A percentile compares a stretch with the other conserved stretches of the same genome.
These are phyloP conservation scores for Eucalyptus guilfoylei DNA, from an alignment of 345 rosid genomes.

Conservation along the genomic window DNA sequence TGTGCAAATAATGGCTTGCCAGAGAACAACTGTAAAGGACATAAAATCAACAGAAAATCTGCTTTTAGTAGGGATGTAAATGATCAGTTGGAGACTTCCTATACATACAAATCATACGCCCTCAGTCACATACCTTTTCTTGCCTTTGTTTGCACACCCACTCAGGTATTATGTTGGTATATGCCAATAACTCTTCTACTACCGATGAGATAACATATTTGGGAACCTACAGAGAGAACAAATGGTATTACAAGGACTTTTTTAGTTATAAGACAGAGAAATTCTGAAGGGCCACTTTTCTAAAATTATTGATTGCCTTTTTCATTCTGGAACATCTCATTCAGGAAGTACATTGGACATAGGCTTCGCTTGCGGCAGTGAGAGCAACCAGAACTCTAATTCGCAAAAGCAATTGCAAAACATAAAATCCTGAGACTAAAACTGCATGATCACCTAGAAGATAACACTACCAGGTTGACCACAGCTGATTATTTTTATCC, in stretches of 20 bases:
- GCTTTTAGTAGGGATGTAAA: neutral
- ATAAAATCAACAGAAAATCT: neutral
- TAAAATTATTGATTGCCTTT: neutral
- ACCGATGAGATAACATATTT: constrained; percentile 57
- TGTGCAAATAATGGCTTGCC: neutral
- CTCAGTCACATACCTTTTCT: constrained; percentile 41
- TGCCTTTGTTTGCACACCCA: constrained; percentile 75
- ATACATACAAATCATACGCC: neutral
- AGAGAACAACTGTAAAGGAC: neutral
- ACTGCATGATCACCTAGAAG: neutral
- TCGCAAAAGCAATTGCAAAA: neutral
- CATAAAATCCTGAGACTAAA: neutral
- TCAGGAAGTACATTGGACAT: no score
- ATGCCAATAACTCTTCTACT: constrained; percentile 74
- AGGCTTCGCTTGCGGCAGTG: neutral
- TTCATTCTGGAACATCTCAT: neutral
- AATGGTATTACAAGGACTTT: neutral
- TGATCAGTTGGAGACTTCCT: neutral
- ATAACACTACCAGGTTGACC: neutral
- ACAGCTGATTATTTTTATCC: neutral
- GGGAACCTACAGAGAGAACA: constrained; percentile 47
- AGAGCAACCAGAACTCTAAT: neutral
- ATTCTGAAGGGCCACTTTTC: neutral
- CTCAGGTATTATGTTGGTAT: constrained; percentile 65
- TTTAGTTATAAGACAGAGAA: neutral